Evolutionary conservation across 768 basidiomycete genomes (phyloP).

Genomic region (Leccinellum rugosiceps): DNA sequence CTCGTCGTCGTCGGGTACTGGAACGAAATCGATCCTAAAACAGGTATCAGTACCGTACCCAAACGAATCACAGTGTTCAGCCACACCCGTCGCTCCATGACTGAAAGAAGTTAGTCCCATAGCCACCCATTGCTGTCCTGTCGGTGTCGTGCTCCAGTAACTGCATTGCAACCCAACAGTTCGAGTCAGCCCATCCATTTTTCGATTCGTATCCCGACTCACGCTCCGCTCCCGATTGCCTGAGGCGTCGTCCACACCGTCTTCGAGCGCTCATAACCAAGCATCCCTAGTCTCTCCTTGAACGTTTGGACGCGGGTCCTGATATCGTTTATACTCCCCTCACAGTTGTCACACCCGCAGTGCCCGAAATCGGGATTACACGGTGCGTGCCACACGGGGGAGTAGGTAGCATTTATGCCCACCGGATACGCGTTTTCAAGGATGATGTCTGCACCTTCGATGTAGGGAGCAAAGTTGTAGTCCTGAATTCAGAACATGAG

Average conservation of each 20-base stretch:
- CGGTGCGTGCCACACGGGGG: constrained; percentile 53
- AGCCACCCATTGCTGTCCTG: constrained; percentile 25
- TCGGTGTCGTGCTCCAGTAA: constrained; percentile 31
- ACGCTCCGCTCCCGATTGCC: constrained; percentile 59
- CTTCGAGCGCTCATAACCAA: constrained; percentile 64
- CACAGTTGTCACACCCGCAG: constrained; percentile 72
- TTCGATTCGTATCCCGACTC: background rate
- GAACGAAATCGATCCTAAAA: constrained; percentile 28
- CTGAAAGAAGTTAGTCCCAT: constrained; percentile 25
- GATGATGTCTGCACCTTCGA: constrained; percentile 64
- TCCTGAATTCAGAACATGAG: constrained; percentile 35
- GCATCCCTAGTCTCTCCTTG: constrained; percentile 50
- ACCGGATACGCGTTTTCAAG: constrained; percentile 44
- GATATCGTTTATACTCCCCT: constrained; percentile 63
- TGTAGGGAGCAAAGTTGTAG: constrained; percentile 57
- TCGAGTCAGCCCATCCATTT: background rate
- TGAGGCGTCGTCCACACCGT: constrained; percentile 79
- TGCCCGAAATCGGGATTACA: constrained; percentile 67
- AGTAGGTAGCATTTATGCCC: constrained; percentile 61
- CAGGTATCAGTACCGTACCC: background rate
- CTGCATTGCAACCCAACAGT: constrained; percentile 7
- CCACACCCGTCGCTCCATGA: constrained; percentile 26
- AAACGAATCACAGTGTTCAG: background rate
- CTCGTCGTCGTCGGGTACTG: constrained; percentile 25
- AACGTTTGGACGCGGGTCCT: constrained; percentile 64